Conservation (phyloP, 306 rosid species). For the Dalbergia cochinchinensis region DNA sequence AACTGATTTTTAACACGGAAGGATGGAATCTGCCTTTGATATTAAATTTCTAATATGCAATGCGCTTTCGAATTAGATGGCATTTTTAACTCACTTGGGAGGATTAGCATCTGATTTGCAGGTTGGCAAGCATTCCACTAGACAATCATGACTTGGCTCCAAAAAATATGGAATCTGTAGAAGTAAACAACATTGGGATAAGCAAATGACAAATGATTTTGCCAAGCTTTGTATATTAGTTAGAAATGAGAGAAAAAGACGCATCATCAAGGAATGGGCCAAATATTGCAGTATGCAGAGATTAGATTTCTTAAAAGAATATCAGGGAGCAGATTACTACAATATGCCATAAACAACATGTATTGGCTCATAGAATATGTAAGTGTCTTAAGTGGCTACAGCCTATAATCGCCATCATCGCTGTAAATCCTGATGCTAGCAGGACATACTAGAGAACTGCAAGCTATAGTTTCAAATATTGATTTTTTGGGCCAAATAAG, state of each 20-base stretch:
- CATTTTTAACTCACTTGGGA: slow-evolving; percentile 72
- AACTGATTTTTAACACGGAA: neutral
- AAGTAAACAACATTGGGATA: slow-evolving; percentile 33
- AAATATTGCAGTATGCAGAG: neutral
- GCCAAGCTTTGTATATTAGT: neutral
- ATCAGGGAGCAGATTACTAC: neutral
- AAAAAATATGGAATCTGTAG: slow-evolving; percentile 84
- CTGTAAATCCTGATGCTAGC: neutral
- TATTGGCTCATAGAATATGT: neutral
- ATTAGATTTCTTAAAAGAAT: slow-evolving; percentile 8
- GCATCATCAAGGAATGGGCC: slow-evolving; percentile 10
- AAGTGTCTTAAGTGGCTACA: neutral
- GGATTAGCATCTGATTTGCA: slow-evolving; percentile 86
- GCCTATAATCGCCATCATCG: neutral
- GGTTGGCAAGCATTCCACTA: slow-evolving; percentile 88
- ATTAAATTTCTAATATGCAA: slow-evolving; percentile 16
- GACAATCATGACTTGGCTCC: slow-evolving; percentile 86
- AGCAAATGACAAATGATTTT: slow-evolving; percentile 10
- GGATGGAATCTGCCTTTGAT: slow-evolving; percentile 18
- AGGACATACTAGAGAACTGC: slow-evolving; percentile 12
- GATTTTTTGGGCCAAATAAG: slow-evolving; percentile 3
- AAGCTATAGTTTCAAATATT: neutral
- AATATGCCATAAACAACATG: neutral
- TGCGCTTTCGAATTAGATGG: slow-evolving; percentile 19
- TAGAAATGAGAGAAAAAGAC: slow-evolving; percentile 1